Conservation (phyloP, 352 stramenopile genomes). For the Pythium inflatum region DNA sequence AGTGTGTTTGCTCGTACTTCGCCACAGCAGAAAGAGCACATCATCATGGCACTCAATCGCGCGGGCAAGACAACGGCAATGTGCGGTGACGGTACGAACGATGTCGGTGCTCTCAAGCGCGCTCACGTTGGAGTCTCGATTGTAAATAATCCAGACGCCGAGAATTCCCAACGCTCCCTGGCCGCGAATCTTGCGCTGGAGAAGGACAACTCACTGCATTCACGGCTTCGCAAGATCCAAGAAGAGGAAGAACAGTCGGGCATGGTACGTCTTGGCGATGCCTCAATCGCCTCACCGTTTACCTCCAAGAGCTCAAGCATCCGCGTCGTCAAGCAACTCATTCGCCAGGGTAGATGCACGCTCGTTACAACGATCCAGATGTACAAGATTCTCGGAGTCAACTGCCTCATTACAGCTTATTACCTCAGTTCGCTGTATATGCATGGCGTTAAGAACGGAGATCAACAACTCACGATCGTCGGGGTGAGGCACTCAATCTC, state of each 20-base stretch:
- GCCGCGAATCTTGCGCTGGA: constrained; percentile 5
- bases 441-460: constrained; percentile 94
- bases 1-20: constrained; percentile 92
- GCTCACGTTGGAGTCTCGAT: constrained; percentile 95
- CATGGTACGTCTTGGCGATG: constrained; percentile 94
- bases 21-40: constrained; percentile 92
- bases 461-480: constrained; percentile 83
- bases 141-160: constrained; percentile 61
- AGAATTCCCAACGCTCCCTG: constrained; percentile 25
- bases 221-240: constrained; percentile 23
- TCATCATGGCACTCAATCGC: constrained; percentile 90
- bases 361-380: constrained; percentile 96
- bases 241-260: constrained; percentile 46
- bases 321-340: constrained; percentile 83
- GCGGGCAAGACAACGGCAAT: constrained; percentile 89
- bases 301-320: constrained; percentile 90
- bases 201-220: constrained; percentile 26
- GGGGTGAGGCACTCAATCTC: constrained; percentile 29
- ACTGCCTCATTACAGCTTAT: constrained; percentile 95
- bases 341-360: constrained; percentile 95
- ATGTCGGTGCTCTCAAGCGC: constrained; percentile 91
- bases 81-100: constrained; percentile 97
- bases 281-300: constrained; percentile 97
- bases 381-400: constrained; percentile 95
- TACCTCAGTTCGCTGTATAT: constrained; percentile 94